A percentile compares a stretch with the other conserved stretches of the same genome.
phyloP scores from a whole-genome alignment of 1,284 basidiomycete genomes.

The Cryptococcus maquisensis region DNA sequence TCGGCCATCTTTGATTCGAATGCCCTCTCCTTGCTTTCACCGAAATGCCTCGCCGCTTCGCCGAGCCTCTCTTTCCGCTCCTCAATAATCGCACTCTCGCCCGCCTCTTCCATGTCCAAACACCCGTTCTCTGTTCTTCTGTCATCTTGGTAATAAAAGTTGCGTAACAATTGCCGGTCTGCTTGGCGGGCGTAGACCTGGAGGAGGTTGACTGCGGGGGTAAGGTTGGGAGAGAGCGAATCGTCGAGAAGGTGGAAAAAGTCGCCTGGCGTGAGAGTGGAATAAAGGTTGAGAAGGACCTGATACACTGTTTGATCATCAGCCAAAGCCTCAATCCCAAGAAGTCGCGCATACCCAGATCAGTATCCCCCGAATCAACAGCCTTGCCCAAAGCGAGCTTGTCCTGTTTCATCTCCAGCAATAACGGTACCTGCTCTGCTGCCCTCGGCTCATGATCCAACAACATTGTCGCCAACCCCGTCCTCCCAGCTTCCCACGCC shows the following conservation, averaged over 20 bases:
- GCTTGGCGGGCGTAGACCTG: conserved; percentile 86
- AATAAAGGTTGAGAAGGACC: conserved; percentile 78
- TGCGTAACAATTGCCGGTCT: conserved; percentile 83
- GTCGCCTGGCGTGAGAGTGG: conserved; percentile 76
- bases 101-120: conserved; percentile 77
- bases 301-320: conserved; percentile 66
- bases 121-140: conserved; percentile 85
- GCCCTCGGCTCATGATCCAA: conserved; percentile 84
- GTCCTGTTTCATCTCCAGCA: conserved; percentile 93
- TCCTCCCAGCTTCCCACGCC: conserved; percentile 87
- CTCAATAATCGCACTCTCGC: conserved; percentile 60
- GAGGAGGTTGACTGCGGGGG: conserved; percentile 68
- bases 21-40: conserved; percentile 81
- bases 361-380: conserved; percentile 90
- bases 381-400: conserved; percentile 82
- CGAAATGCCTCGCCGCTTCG: conserved; percentile 84
- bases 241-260: conserved; percentile 95
- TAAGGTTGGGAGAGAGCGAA: conserved; percentile 63
- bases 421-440: conserved; percentile 86
- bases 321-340: not conserved
- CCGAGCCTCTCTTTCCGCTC: conserved; percentile 69
- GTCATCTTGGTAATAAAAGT: conserved; percentile 99
- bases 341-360: conserved; percentile 63
- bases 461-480: conserved; percentile 83
- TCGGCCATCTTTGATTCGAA: conserved; percentile 96